Conservation (phyloP, 768 basidiomycete genomes). For the Tulasnella sp. region DNA sequence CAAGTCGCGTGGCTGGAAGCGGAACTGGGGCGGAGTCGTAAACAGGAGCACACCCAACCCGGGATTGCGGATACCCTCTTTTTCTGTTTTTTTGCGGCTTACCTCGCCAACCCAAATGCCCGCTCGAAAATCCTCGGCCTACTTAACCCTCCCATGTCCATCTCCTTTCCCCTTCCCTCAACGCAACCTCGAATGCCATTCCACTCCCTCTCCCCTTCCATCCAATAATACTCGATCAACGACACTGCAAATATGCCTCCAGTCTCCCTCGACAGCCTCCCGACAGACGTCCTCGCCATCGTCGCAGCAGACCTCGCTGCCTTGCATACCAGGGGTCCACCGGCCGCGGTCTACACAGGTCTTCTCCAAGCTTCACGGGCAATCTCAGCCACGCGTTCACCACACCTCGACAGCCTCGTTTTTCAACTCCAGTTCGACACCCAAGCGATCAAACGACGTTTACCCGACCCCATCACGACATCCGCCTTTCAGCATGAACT, state of each 20-base stretch:
- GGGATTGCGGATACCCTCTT: not conserved
- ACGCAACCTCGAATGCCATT: not conserved
- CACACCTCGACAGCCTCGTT: slow-evolving; percentile 31
- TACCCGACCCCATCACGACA: slow-evolving; percentile 26
- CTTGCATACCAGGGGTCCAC: slow-evolving; percentile 34
- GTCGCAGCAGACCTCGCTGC: slow-evolving; percentile 41
- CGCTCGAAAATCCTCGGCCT: not conserved
- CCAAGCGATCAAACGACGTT: slow-evolving; percentile 40
- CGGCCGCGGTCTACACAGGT: slow-evolving; percentile 28
- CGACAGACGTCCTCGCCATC: slow-evolving; percentile 36
- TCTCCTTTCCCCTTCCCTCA: not conserved
- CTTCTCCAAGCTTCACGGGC: not conserved
- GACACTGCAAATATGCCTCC: not conserved
- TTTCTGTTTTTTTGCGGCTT: not conserved
- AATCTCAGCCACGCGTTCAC: slow-evolving; percentile 8
- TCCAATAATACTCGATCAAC: not conserved
- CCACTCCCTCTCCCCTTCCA: not conserved
- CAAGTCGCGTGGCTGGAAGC: not conserved
- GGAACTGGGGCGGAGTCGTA: not conserved
- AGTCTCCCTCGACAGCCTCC: slow-evolving; percentile 25
- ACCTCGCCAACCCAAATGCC: not conserved
- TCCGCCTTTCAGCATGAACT: slow-evolving; percentile 26
- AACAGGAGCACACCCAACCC: not conserved
- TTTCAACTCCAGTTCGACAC: slow-evolving; percentile 48
- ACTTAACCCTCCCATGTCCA: not conserved